Conservation (phyloP, 495 filamentous ascomycete genomes). For the Staphylotrichum longicolle region DNA sequence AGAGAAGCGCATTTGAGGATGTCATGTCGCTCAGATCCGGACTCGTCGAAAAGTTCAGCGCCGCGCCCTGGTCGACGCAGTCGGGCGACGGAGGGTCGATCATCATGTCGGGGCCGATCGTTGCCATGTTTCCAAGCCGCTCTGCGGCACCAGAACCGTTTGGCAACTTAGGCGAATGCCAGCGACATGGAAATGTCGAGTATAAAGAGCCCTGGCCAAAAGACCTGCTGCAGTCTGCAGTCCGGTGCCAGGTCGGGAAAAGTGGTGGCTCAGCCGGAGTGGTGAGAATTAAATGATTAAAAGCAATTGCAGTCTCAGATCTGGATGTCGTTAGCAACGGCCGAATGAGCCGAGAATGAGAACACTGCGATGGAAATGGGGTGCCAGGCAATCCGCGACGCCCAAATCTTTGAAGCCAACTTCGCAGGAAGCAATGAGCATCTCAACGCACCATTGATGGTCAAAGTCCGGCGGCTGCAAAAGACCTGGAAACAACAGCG, state of each 20-base stretch:
- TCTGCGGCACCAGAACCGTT: constrained; percentile 45
- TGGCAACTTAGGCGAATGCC: constrained; percentile 36
- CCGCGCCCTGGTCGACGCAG: constrained; percentile 25
- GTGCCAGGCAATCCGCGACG: background rate
- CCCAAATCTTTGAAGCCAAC: background rate
- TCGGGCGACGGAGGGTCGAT: constrained; percentile 33
- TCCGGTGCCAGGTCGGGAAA: constrained; percentile 9
- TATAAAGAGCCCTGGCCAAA: constrained; percentile 7
- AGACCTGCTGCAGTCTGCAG: constrained; percentile 8
- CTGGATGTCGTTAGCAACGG: constrained; percentile 22
- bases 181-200: constrained; percentile 41
- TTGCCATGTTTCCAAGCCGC: constrained; percentile 51
- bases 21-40: constrained; percentile 23
- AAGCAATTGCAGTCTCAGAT: constrained; percentile 26
- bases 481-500: constrained; percentile 15
- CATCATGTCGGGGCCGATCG: constrained; percentile 39
- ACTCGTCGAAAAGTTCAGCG: constrained; percentile 15
- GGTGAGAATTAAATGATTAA: constrained; percentile 34
- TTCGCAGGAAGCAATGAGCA: background rate
- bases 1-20: constrained; percentile 19
- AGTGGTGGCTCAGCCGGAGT: constrained; percentile 16
- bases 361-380: background rate
- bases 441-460: constrained; percentile 24
- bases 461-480: constrained; percentile 24
- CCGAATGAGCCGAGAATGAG: constrained; percentile 1